These are phyloP conservation scores for Termitomyces sp. DNA, from an alignment of 768 basidiomycete genomes.

Conservation along the genomic window DNA sequence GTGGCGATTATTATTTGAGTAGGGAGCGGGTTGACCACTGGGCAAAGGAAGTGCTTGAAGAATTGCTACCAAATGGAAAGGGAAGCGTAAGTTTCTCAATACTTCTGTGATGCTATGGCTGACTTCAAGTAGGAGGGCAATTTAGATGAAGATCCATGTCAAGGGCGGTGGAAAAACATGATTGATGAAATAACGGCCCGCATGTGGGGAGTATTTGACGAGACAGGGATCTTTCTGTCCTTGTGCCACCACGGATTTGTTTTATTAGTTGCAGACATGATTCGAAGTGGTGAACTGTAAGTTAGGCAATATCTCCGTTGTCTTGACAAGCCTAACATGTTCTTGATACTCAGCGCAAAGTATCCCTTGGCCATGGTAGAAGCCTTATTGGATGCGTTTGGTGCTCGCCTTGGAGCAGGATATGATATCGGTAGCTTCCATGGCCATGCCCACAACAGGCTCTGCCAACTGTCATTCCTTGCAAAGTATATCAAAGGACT, in stretches of 20 bases:
- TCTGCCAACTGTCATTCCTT: slow-evolving; percentile 15
- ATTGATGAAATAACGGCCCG: neutral
- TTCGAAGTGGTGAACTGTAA: slow-evolving; percentile 16
- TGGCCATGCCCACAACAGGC: slow-evolving; percentile 17
- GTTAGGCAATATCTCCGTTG: neutral
- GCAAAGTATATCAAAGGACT: too few species aligned
- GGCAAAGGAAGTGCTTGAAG: neutral
- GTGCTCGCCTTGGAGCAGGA: slow-evolving; percentile 6
- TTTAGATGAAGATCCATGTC: neutral
- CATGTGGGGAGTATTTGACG: neutral
- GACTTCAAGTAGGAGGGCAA: neutral
- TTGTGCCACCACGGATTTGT: neutral
- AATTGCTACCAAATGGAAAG: neutral
- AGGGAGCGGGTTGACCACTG: too few species aligned
- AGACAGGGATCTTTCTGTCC: neutral
- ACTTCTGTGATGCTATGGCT: too few species aligned
- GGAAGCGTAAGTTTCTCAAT: too few species aligned
- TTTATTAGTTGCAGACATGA: neutral
- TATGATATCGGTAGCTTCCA: slow-evolving; percentile 23
- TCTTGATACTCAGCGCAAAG: slow-evolving; percentile 11
- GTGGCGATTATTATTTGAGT: too few species aligned
- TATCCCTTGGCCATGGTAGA: slow-evolving; percentile 18
- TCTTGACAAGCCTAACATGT: neutral
- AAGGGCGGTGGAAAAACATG: neutral
- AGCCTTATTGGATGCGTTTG: slow-evolving; percentile 13